Percentiles rank a stretch among this genome's conserved stretches.
Conservation (phyloP, 352 stramenopile species). For the Globisporangium heterothallicum region DNA sequence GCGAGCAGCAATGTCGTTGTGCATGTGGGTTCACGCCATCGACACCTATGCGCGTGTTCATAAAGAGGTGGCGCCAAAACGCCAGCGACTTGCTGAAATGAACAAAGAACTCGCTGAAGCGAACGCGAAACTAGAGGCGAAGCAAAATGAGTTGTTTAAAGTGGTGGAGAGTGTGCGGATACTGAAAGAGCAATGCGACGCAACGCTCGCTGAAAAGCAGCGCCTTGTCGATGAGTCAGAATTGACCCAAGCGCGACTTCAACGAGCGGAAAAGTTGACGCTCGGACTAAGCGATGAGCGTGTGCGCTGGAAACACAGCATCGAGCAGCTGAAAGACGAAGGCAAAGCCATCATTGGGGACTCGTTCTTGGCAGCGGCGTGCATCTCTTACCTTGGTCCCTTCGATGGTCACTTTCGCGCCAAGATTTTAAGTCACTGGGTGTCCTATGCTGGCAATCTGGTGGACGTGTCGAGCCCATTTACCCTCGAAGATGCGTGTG, state of each 20-base stretch:
- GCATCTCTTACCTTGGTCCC: constrained; percentile 54
- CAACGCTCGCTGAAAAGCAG: constrained; percentile 59
- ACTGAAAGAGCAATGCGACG: constrained; percentile 62
- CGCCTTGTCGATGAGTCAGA: constrained; percentile 57
- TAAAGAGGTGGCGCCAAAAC: constrained; percentile 76
- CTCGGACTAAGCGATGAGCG: constrained; percentile 64
- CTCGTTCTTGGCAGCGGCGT: constrained; percentile 56
- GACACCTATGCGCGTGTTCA: constrained; percentile 72
- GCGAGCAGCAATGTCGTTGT: constrained; percentile 73
- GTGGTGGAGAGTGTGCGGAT: constrained; percentile 45
- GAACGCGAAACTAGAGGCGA: constrained; percentile 60
- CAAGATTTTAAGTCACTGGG: constrained; percentile 31
- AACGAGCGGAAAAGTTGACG: constrained; percentile 59
- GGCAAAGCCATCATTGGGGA: constrained; percentile 46
- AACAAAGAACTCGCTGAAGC: constrained; percentile 66
- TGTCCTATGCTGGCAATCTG: constrained; percentile 14
- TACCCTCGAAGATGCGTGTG: constrained; percentile 61
- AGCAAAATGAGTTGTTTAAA: constrained; percentile 59
- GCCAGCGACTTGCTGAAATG: constrained; percentile 61
- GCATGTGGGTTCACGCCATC: constrained; percentile 86
- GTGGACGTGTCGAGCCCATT: constrained; percentile 39
- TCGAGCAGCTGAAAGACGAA: constrained; percentile 47
- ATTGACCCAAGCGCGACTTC: constrained; percentile 45
- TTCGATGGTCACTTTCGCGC: constrained; percentile 49
- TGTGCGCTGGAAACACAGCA: constrained; percentile 59